A percentile compares a stretch with the other conserved stretches of the same genome.
Evolutionary conservation across 768 basidiomycete genomes (phyloP).

Genomic region (Coprinopsis marcescibilis): DNA sequence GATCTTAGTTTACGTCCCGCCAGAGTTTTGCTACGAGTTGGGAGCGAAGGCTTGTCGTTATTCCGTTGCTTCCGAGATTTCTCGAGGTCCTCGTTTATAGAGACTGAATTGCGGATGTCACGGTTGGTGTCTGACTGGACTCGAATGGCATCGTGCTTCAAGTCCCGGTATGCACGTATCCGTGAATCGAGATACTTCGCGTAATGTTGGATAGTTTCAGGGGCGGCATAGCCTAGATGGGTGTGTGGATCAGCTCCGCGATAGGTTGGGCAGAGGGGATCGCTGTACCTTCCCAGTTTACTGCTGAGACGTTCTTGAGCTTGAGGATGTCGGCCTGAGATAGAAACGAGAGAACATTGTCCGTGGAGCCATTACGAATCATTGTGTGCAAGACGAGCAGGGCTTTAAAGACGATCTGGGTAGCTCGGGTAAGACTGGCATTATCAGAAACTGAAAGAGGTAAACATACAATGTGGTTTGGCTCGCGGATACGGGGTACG

Average conservation of each 20-base stretch:
- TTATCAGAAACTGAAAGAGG: background rate
- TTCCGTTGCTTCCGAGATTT: constrained; percentile 25
- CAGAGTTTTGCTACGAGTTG: constrained; percentile 67
- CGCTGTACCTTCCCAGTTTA: constrained; percentile 79
- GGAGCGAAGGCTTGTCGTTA: constrained; percentile 20
- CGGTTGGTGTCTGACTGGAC: constrained; percentile 93
- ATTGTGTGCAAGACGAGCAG: constrained; percentile 93
- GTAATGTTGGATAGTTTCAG: constrained; percentile 83
- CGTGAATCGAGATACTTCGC: constrained; percentile 85
- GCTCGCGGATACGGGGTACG: constrained; percentile 78
- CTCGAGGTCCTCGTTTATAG: constrained; percentile 53
- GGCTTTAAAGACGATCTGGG: constrained; percentile 97
- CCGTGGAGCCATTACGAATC: constrained; percentile 95
- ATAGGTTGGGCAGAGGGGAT: background rate
- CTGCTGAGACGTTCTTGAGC: constrained; percentile 73
- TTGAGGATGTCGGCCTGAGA: constrained; percentile 77
- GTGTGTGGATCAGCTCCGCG: constrained; percentile 1
- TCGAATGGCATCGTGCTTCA: constrained; percentile 90
- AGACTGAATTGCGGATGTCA: constrained; percentile 63
- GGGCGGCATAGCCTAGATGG: constrained; percentile 69
- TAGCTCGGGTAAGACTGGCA: too few relatives aligned
- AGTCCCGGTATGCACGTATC: constrained; percentile 80
- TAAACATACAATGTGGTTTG: constrained; percentile 76
- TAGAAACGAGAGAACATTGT: constrained; percentile 83
- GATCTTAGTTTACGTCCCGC: constrained; percentile 79